Conservation (phyloP, 345 rosid species). For the Ceriops decandra region DNA sequence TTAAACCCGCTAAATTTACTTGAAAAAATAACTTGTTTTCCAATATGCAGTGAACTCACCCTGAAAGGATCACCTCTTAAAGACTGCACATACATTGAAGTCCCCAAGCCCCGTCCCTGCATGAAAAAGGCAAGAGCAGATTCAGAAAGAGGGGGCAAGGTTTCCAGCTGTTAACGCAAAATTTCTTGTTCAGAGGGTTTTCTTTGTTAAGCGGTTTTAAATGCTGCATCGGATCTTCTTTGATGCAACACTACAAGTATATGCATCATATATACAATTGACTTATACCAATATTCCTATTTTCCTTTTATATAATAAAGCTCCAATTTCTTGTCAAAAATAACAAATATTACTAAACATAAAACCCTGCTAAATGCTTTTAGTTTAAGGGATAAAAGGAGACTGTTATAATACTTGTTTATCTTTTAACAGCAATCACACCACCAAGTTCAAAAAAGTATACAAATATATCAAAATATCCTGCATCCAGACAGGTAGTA, state of each 20-base stretch:
- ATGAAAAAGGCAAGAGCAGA: conserved; percentile 13
- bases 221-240: not conserved
- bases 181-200: not conserved
- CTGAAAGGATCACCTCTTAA: conserved; percentile 90
- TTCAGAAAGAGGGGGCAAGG: not conserved
- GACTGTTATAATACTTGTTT: not conserved
- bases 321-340: not conserved
- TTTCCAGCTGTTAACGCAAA: not conserved
- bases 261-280: not conserved
- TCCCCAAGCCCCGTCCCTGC: conserved; percentile 61
- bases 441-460: not conserved
- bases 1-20: too few relatives aligned
- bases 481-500: not conserved
- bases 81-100: conserved; percentile 87
- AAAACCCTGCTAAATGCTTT: too few relatives aligned
- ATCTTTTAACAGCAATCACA: not conserved
- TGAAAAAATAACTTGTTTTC: not conserved
- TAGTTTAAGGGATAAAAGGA: not conserved
- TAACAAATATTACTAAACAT: not conserved
- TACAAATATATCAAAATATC: too few relatives aligned
- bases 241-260: not conserved
- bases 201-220: not conserved
- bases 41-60: conserved; percentile 41
- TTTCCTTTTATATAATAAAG: not conserved
- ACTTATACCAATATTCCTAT: not conserved